phyloP scores from a whole-genome alignment of 2,329 filamentous ascomycete genomes.

The Monosporascus sp. region DNA sequence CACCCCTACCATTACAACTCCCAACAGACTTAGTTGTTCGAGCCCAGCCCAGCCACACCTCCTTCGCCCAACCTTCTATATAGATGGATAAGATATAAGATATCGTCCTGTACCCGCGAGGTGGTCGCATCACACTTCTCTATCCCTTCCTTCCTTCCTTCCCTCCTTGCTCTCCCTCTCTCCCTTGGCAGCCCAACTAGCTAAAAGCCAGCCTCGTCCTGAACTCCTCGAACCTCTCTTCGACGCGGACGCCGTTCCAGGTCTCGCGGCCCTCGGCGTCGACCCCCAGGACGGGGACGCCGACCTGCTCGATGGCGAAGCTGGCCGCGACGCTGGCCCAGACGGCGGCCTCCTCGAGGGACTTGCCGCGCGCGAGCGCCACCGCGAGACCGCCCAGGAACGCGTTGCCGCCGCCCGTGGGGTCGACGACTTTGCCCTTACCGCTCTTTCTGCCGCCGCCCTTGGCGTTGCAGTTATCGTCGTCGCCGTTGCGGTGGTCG shows the following conservation, averaged over 20 bases:
- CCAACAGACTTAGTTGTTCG: too few relatives aligned
- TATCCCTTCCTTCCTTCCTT: too few relatives aligned
- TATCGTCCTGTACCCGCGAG: too few relatives aligned
- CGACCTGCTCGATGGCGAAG: slow-evolving; percentile 92
- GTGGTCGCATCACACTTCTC: too few relatives aligned
- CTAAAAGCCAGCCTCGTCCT: slow-evolving; percentile 32
- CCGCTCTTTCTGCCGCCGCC: slow-evolving; percentile 5
- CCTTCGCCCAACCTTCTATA: too few relatives aligned
- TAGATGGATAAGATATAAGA: too few relatives aligned
- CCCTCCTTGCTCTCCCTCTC: too few relatives aligned
- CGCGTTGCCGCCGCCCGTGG: slow-evolving; percentile 89
- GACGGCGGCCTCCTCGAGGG: slow-evolving; percentile 63
- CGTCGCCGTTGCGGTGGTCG: slow-evolving; percentile 89
- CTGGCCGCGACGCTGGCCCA: slow-evolving; percentile 82
- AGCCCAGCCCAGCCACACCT: too few relatives aligned
- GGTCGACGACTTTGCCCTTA: slow-evolving; percentile 66
- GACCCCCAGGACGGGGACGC: slow-evolving; percentile 58
- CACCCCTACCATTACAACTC: too few relatives aligned
- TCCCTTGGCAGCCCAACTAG: neutral
- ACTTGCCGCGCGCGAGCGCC: slow-evolving; percentile 53
- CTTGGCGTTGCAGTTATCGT: neutral
- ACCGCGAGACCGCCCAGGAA: slow-evolving; percentile 65
- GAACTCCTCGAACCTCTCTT: slow-evolving; percentile 49
- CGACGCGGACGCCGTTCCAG: slow-evolving; percentile 56
- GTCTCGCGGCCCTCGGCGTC: slow-evolving; percentile 44